phyloP scores from a whole-genome alignment of 768 basidiomycete genomes.

The Pisolithus orientalis region DNA sequence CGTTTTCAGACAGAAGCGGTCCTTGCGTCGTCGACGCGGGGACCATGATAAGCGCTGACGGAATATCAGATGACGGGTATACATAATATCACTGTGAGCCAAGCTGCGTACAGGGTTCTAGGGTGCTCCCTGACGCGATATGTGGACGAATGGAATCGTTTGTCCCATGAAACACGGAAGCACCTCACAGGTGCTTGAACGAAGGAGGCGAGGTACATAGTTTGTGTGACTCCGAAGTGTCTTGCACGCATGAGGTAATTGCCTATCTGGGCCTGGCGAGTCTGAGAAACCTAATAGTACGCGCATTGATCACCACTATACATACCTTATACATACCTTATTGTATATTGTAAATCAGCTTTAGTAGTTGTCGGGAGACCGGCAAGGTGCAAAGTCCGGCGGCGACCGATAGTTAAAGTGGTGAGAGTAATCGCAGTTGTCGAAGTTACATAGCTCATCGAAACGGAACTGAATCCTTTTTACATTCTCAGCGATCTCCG shows the following conservation, averaged over 20 bases:
- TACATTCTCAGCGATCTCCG: conserved; percentile 26
- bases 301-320: too few species aligned
- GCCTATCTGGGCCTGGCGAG: too few species aligned
- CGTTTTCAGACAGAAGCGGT: background rate
- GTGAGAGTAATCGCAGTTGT: background rate
- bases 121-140: conserved; percentile 27
- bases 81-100: conserved; percentile 28
- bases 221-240: background rate
- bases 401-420: too few species aligned
- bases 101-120: conserved; percentile 13
- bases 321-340: too few species aligned
- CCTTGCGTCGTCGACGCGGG: background rate
- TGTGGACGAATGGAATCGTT: conserved; percentile 10
- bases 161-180: background rate
- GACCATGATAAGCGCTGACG: conserved; percentile 4
- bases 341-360: too few species aligned
- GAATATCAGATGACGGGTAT: conserved; percentile 6
- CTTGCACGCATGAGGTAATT: background rate
- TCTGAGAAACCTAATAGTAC: too few species aligned
- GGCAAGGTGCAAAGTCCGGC: too few species aligned
- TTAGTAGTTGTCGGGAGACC: too few species aligned
- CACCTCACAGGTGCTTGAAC: background rate
- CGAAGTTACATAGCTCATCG: background rate
- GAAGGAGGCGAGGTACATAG: background rate
- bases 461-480: background rate